phyloP scores from a whole-genome alignment of 106 monocot species.

The Ottelia alismoides region DNA sequence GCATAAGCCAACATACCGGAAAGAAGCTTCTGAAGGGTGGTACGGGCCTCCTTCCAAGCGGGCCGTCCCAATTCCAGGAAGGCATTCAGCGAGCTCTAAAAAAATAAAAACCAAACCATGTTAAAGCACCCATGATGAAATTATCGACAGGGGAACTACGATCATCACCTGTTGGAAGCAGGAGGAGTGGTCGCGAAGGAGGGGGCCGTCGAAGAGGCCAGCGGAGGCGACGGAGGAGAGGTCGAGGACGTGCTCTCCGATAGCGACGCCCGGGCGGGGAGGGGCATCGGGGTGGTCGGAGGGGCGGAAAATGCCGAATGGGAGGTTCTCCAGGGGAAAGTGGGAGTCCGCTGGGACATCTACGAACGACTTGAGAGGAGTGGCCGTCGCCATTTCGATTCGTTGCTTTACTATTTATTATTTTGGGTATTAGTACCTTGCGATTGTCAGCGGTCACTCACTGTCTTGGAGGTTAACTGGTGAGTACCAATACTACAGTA shows the following conservation, averaged over 20 bases:
- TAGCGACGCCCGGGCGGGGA: constrained; percentile 74
- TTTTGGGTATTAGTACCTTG: too few relatives aligned
- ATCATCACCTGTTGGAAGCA: constrained; percentile 97
- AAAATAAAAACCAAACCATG: too few relatives aligned
- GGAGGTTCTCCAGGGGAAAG: constrained; percentile 93
- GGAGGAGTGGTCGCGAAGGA: constrained; percentile 28
- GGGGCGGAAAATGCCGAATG: constrained; percentile 85
- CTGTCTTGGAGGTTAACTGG: too few relatives aligned
- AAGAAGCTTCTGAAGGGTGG: constrained; percentile 61
- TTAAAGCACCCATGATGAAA: too few relatives aligned
- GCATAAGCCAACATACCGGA: too few relatives aligned
- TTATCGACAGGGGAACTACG: too few relatives aligned
- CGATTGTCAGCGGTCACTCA: too few relatives aligned
- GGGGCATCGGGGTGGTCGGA: neutral
- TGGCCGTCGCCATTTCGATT: too few relatives aligned
- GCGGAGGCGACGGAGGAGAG: constrained; percentile 64
- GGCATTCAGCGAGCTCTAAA: constrained; percentile 74
- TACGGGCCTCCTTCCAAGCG: constrained; percentile 81
- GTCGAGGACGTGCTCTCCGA: constrained; percentile 84
- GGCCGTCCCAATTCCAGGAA: constrained; percentile 72
- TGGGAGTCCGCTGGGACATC: constrained; percentile 61
- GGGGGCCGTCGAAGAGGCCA: constrained; percentile 79
- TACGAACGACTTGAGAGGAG: constrained; percentile 58
- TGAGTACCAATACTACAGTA: too few relatives aligned
- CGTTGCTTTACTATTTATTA: too few relatives aligned